Evolutionary conservation across 75 land plant genomes (phyloP).

Genomic region (Ceratopteris richardii): DNA sequence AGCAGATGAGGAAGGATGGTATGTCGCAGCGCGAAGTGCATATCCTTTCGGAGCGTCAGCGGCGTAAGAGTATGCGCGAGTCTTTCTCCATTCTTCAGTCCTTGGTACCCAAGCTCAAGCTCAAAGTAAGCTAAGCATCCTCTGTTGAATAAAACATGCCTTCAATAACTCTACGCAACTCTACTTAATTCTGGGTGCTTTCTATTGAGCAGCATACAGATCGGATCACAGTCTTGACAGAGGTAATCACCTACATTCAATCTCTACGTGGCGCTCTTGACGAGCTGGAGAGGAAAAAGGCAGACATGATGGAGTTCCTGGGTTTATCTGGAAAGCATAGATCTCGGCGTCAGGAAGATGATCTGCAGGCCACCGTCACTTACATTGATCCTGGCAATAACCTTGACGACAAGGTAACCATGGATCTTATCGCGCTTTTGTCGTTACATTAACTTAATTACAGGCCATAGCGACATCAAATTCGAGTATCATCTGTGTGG

Average conservation of each 20-base stretch:
- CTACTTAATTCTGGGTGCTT: neutral
- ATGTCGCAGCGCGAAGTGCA: conserved; percentile 4
- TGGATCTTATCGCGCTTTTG: too few species aligned
- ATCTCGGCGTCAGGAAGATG: too few species aligned
- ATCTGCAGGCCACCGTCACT: too few species aligned
- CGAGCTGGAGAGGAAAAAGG: conserved; percentile 4
- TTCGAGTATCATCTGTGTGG: too few species aligned
- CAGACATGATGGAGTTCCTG: neutral
- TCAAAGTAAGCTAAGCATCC: conserved; percentile 1
- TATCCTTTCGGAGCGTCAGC: conserved; percentile 4
- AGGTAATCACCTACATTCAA: conserved; percentile 5
- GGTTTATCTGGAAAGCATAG: neutral
- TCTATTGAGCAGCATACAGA: neutral
- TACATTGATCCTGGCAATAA: too few species aligned
- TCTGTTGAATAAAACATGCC: neutral
- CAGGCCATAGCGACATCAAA: too few species aligned
- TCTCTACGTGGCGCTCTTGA: neutral
- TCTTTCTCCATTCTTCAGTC: conserved; percentile 4
- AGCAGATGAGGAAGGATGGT: conserved; percentile 2
- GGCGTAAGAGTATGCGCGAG: conserved; percentile 8
- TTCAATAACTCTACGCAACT: neutral
- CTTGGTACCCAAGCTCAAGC: conserved; percentile 7
- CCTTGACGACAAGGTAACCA: too few species aligned
- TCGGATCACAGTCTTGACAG: conserved; percentile 8
- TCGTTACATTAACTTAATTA: too few species aligned